Evolutionary conservation across 1,284 basidiomycete genomes (phyloP).

Genomic region (Stygiomarasmius scandens): DNA sequence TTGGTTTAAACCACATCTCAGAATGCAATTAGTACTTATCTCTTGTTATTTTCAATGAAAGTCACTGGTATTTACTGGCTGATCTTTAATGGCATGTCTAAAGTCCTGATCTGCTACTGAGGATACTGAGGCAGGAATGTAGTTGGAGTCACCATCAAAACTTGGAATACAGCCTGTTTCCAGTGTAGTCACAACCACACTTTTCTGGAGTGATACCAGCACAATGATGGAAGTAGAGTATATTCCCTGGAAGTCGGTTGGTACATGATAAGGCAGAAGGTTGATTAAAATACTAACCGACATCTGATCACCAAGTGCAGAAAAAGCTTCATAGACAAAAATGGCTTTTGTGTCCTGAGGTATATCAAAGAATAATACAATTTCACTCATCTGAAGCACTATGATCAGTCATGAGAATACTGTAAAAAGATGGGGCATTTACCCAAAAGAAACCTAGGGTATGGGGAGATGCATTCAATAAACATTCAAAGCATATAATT

Average conservation of each 20-base stretch:
- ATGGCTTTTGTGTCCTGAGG: neutral
- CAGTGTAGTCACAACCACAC: neutral
- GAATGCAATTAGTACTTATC: no score
- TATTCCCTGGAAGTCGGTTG: constrained; percentile 2
- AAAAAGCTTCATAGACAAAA: neutral
- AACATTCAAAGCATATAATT: no score
- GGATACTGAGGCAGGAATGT: no score
- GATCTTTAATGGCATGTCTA: no score
- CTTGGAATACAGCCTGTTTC: no score
- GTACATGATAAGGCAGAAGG: neutral
- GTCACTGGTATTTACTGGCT: no score
- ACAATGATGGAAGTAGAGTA: constrained; percentile 6
- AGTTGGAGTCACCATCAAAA: no score
- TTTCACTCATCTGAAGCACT: neutral
- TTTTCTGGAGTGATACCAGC: constrained; percentile 1
- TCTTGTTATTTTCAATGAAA: no score
- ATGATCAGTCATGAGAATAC: neutral
- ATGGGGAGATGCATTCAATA: neutral
- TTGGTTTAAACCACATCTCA: no score
- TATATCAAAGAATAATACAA: neutral
- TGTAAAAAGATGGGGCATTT: neutral
- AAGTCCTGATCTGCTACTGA: no score
- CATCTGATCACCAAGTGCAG: constrained; percentile 7
- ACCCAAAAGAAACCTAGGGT: neutral
- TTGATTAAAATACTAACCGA: neutral